A percentile compares a stretch with the other conserved stretches of the same genome.
Conservation (phyloP, 257 asterid species). For the Solanum chilense region DNA sequence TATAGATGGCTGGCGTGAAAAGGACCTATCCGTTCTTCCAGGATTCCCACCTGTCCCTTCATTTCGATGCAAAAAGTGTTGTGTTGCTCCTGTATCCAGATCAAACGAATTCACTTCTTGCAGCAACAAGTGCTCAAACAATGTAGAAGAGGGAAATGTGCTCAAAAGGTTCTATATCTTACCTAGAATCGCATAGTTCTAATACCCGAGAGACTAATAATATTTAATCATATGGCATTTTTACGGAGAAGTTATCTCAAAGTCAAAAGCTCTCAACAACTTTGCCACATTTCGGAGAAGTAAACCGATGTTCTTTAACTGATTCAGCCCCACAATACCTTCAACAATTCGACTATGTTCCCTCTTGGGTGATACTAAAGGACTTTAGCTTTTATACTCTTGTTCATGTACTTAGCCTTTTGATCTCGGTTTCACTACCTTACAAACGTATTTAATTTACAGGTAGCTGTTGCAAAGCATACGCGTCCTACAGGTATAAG, state of each 20-base stretch:
- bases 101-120: constrained; percentile 30
- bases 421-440: too few species aligned
- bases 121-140: constrained; percentile 21
- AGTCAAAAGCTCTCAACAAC: not conserved
- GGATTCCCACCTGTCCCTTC: constrained; percentile 16
- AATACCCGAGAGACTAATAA: not conserved
- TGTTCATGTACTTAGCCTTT: too few species aligned
- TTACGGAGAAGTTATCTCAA: constrained; percentile 37
- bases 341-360: too few species aligned
- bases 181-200: not conserved
- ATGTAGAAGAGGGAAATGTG: constrained; percentile 21
- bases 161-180: constrained; percentile 25
- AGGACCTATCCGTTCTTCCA: constrained; percentile 19
- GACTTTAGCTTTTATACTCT: too few species aligned
- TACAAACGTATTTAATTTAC: too few species aligned
- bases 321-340: too few species aligned
- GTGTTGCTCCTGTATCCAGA: constrained; percentile 1
- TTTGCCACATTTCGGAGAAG: too few species aligned
- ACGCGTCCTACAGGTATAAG: too few species aligned
- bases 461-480: too few species aligned
- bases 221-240: constrained; percentile 1
- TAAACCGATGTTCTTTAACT: too few species aligned
- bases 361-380: too few species aligned
- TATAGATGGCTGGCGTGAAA: constrained; percentile 24
- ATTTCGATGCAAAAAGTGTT: constrained; percentile 8